phyloP scores from a whole-genome alignment of 2,329 filamentous ascomycete species.

The Teratosphaeriaceae sp. region DNA sequence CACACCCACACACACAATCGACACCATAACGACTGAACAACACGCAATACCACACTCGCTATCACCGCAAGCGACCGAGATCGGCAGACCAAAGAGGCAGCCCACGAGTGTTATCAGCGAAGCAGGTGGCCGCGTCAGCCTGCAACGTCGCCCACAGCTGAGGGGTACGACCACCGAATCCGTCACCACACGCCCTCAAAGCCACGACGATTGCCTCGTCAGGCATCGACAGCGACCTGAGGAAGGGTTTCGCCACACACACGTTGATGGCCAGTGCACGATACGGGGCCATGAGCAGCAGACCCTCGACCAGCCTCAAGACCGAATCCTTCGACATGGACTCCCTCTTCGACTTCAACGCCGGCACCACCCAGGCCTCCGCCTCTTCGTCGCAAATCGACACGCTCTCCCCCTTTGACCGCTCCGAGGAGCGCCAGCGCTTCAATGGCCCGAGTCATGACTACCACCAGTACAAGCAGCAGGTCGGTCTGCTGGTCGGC shows the following conservation, averaged over 20 bases:
- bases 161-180: conserved; percentile 5
- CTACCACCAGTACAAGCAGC: conserved; percentile 92
- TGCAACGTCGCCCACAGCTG: conserved; percentile 8
- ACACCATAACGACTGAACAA: too few species aligned
- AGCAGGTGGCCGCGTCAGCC: conserved; percentile 11
- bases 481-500: conserved; percentile 84
- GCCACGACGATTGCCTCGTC: not conserved
- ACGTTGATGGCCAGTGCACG: conserved; percentile 2
- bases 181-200: conserved; percentile 4
- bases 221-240: conserved; percentile 2
- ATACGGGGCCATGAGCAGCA: conserved; percentile 16
- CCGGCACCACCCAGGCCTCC: conserved; percentile 25
- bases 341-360: conserved; percentile 35
- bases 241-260: conserved; percentile 2
- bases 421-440: conserved; percentile 29
- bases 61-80: not conserved
- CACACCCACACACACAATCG: too few species aligned
- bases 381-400: conserved; percentile 19
- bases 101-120: conserved; percentile 1
- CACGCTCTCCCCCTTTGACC: conserved; percentile 27
- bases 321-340: conserved; percentile 34
- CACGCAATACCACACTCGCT: not conserved
- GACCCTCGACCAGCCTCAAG: conserved; percentile 20
- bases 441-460: conserved; percentile 69
- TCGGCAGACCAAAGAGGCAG: not conserved